Conservation (phyloP, 2,329 filamentous ascomycete species). For the Ophiostoma australiae region DNA sequence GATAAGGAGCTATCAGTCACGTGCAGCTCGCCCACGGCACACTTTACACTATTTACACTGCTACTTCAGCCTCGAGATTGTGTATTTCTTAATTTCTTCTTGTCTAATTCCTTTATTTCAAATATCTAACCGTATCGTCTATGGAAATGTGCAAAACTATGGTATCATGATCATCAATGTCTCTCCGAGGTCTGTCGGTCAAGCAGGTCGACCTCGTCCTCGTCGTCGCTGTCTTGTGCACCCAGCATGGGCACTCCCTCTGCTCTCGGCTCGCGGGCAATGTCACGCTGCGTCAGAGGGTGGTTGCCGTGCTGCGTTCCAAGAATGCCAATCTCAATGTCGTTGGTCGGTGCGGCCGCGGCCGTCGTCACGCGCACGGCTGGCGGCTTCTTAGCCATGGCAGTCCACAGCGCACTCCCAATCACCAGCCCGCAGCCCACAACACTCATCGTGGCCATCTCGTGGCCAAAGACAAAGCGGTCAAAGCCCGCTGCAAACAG, state of each 20-base stretch:
- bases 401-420: constrained; percentile 48
- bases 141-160: neutral
- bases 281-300: neutral
- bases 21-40: neutral
- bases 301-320: neutral
- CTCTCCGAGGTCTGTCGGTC: neutral
- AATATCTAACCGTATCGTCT: neutral
- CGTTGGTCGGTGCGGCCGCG: constrained; percentile 32
- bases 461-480: constrained; percentile 48
- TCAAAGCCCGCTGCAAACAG: constrained; percentile 52
- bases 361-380: constrained; percentile 19
- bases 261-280: constrained; percentile 18
- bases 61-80: neutral
- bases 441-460: constrained; percentile 47
- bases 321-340: constrained; percentile 34
- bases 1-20: constrained; percentile 23
- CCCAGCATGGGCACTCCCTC: constrained; percentile 42
- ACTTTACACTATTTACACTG: neutral
- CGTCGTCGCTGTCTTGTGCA: constrained; percentile 27
- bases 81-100: no score
- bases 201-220: constrained; percentile 23
- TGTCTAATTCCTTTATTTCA: neutral
- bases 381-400: constrained; percentile 27
- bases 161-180: neutral
- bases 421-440: constrained; percentile 50